Percentiles rank a stretch among this genome's conserved stretches.
Evolutionary conservation across 2,329 filamentous ascomycete genomes (phyloP).

Genomic region (Trichophyton rubrum): DNA sequence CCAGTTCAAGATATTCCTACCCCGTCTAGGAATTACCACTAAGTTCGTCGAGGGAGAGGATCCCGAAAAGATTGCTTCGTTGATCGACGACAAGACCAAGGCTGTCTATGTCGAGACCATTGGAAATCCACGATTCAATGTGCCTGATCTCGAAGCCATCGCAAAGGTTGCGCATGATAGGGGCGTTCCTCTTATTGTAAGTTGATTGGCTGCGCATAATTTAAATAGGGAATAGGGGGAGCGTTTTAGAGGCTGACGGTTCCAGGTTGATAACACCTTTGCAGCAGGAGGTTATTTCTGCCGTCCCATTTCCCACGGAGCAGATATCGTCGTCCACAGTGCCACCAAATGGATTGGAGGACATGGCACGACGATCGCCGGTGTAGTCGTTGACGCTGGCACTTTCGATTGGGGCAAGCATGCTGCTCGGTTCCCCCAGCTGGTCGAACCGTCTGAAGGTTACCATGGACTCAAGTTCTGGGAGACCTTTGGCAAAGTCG

Average conservation of each 20-base stretch:
- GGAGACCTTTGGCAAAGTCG: slow-evolving; percentile 73
- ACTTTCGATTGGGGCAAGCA: slow-evolving; percentile 91
- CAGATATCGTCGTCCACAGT: slow-evolving; percentile 87
- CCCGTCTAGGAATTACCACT: slow-evolving; percentile 73
- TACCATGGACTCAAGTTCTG: slow-evolving; percentile 93
- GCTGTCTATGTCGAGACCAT: slow-evolving; percentile 85
- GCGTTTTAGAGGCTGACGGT: not conserved
- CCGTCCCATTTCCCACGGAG: slow-evolving; percentile 77
- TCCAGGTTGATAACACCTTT: slow-evolving; percentile 82
- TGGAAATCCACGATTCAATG: slow-evolving; percentile 85
- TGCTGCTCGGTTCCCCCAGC: slow-evolving; percentile 75
- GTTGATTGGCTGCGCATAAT: slow-evolving; percentile 10
- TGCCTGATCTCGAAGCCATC: slow-evolving; percentile 82
- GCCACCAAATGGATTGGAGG: slow-evolving; percentile 97
- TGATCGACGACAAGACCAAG: slow-evolving; percentile 89
- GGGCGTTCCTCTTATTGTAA: slow-evolving; percentile 52
- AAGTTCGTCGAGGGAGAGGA: slow-evolving; percentile 79
- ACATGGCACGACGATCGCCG: slow-evolving; percentile 83
- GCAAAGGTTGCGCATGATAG: slow-evolving; percentile 62
- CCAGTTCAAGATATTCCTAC: slow-evolving; percentile 84
- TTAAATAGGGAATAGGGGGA: not conserved
- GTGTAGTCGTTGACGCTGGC: slow-evolving; percentile 73
- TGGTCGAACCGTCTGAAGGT: slow-evolving; percentile 74
- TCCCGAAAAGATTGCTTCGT: slow-evolving; percentile 61
- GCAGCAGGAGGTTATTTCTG: slow-evolving; percentile 83